Evolutionary conservation across 495 filamentous ascomycete species (phyloP).

Genomic region (Oidiodendron maius): DNA sequence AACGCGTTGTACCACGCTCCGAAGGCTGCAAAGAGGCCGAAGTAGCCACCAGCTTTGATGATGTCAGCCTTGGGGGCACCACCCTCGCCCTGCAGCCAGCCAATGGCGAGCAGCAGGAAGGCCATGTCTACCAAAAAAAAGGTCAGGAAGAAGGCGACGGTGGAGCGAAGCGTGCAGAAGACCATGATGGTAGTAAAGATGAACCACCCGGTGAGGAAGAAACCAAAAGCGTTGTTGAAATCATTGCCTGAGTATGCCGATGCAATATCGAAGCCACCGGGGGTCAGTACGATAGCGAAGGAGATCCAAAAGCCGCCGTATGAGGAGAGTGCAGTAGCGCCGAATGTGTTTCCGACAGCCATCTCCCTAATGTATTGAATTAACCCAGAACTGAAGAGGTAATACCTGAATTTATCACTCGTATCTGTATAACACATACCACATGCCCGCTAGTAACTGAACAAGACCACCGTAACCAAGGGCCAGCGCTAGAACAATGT

Average conservation of each 20-base stretch:
- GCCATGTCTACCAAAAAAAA: slow-evolving; percentile 91
- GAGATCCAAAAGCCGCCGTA: slow-evolving; percentile 97
- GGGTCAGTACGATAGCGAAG: slow-evolving; percentile 82
- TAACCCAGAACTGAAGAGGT: no score
- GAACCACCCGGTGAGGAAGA: slow-evolving; percentile 57
- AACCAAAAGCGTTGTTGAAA: slow-evolving; percentile 6
- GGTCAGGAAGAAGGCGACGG: slow-evolving; percentile 91
- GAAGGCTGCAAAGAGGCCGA: slow-evolving; percentile 83
- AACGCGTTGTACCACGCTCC: slow-evolving; percentile 94
- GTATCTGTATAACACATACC: slow-evolving; percentile 63
- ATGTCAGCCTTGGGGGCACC: slow-evolving; percentile 1
- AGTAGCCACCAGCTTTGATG: slow-evolving; percentile 67
- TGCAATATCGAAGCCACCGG: slow-evolving; percentile 61
- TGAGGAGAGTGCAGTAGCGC: slow-evolving; percentile 90
- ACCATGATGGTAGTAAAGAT: slow-evolving; percentile 91
- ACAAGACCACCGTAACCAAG: slow-evolving; percentile 83
- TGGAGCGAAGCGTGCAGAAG: slow-evolving; percentile 84
- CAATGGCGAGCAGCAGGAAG: slow-evolving; percentile 80
- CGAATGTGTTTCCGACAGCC: slow-evolving; percentile 95
- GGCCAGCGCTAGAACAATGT: slow-evolving; percentile 62
- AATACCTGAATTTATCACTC: no score
- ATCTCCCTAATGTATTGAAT: slow-evolving; percentile 81
- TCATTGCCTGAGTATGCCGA: slow-evolving; percentile 31
- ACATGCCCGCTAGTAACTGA: slow-evolving; percentile 93
- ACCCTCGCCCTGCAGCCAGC: slow-evolving; percentile 24